Percentiles rank a stretch among this genome's conserved stretches.
Evolutionary conservation across 2,329 filamentous ascomycete species (phyloP).

Genomic region (Aureobasidium sp.): DNA sequence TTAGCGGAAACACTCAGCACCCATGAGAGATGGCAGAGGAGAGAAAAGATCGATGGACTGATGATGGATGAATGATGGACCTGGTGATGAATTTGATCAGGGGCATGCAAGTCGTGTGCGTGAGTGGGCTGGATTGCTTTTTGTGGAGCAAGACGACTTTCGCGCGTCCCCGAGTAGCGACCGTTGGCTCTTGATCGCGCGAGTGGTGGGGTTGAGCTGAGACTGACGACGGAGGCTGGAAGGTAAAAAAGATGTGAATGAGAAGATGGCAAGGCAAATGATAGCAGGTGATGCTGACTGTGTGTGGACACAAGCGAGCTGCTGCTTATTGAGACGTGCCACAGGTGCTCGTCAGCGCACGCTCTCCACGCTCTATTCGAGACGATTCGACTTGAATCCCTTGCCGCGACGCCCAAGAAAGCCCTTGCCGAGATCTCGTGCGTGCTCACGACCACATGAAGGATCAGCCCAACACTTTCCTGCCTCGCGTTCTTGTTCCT

Average conservation of each 20-base stretch:
- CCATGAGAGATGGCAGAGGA: conserved; percentile 4
- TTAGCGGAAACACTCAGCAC: not conserved
- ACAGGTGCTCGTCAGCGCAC: not conserved
- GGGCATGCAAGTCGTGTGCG: not conserved
- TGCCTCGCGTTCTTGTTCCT: not conserved
- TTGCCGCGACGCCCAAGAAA: conserved; percentile 1
- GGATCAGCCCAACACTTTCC: conserved; percentile 4
- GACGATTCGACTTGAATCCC: conserved; percentile 7
- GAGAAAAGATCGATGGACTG: not conserved
- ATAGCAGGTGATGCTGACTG: not conserved
- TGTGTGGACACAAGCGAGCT: conserved; percentile 5
- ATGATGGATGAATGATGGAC: not conserved
- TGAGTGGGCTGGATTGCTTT: conserved; percentile 11
- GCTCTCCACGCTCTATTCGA: conserved; percentile 6
- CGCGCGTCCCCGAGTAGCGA: conserved; percentile 5
- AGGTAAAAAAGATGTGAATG: not conserved
- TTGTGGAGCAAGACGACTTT: conserved; percentile 13
- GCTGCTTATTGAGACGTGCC: conserved; percentile 1
- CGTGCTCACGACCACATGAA: not conserved
- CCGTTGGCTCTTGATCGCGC: conserved; percentile 5
- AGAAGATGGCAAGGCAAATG: not conserved
- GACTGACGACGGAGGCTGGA: conserved; percentile 4
- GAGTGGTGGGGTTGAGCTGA: conserved; percentile 2
- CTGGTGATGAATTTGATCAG: conserved; percentile 8
- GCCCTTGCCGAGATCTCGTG: conserved; percentile 1